Evolutionary conservation across 768 basidiomycete genomes (phyloP).

Genomic region (Russula dissimulans): DNA sequence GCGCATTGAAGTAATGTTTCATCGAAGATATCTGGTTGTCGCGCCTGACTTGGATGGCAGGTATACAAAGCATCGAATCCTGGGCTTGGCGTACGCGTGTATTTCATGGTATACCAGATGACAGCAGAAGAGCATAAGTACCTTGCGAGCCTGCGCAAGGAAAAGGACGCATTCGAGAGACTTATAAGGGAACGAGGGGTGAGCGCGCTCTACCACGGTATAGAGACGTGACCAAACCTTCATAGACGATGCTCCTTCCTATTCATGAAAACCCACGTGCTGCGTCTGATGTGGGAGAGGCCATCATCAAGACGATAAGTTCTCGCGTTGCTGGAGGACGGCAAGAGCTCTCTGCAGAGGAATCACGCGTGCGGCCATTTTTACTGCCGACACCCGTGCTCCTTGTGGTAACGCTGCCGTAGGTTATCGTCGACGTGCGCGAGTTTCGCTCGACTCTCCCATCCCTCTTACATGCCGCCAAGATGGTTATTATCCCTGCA

Average conservation of each 20-base stretch:
- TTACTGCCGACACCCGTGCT: neutral
- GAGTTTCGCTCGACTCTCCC: slow-evolving; percentile 93
- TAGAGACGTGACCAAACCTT: neutral
- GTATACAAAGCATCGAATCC: slow-evolving; percentile 82
- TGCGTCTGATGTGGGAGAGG: slow-evolving; percentile 35
- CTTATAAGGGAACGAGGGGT: slow-evolving; percentile 90
- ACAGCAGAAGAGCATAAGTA: slow-evolving; percentile 96
- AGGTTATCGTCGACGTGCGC: slow-evolving; percentile 96
- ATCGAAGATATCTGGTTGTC: neutral
- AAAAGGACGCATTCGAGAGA: slow-evolving; percentile 90
- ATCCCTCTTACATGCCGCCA: slow-evolving; percentile 77
- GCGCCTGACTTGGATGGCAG: slow-evolving; percentile 31
- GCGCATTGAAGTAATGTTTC: slow-evolving; percentile 65
- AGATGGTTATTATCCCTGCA: slow-evolving; percentile 74
- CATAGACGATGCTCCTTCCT: slow-evolving; percentile 82
- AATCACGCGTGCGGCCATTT: slow-evolving; percentile 42
- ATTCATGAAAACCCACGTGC: slow-evolving; percentile 54
- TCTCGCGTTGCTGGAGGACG: slow-evolving; percentile 82
- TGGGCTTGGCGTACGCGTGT: slow-evolving; percentile 76
- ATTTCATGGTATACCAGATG: slow-evolving; percentile 91
- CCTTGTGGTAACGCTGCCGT: neutral
- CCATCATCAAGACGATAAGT: slow-evolving; percentile 72
- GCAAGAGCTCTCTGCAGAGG: slow-evolving; percentile 52
- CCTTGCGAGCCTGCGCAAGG: slow-evolving; percentile 75
- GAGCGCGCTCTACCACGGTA: slow-evolving; percentile 27